Conservation (phyloP, 805 yeast species). For the Candida maris region DNA sequence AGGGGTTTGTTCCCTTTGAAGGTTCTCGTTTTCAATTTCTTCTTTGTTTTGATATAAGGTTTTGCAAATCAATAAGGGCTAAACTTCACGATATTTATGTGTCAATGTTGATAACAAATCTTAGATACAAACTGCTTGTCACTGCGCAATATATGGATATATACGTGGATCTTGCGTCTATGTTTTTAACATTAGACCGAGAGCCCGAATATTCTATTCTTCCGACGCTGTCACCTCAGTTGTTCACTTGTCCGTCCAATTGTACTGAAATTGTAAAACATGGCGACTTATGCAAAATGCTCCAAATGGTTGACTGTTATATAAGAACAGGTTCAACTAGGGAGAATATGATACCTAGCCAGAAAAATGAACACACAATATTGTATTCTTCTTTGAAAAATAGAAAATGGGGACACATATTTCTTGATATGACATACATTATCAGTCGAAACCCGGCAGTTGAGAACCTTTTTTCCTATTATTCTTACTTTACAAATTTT, state of each 20-base stretch:
- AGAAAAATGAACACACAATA: slow-evolving; percentile 36
- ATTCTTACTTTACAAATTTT: slow-evolving; percentile 51
- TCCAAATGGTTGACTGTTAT: slow-evolving; percentile 61
- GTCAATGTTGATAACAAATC: slow-evolving; percentile 59
- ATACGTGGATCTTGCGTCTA: slow-evolving; percentile 70
- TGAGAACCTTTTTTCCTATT: slow-evolving; percentile 40
- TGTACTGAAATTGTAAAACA: slow-evolving; percentile 59
- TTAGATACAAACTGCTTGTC: slow-evolving; percentile 51
- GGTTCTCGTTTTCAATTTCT: slow-evolving; percentile 60
- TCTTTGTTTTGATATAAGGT: slow-evolving; percentile 62
- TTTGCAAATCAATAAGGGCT: slow-evolving; percentile 62
- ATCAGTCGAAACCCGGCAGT: slow-evolving; percentile 64
- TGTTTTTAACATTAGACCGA: slow-evolving; percentile 70
- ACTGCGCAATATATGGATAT: slow-evolving; percentile 81
- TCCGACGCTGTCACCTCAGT: slow-evolving; percentile 72
- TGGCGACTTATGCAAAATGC: slow-evolving; percentile 60
- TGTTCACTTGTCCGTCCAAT: slow-evolving; percentile 85
- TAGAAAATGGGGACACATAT: slow-evolving; percentile 73
- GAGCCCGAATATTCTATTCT: slow-evolving; percentile 84
- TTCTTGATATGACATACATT: slow-evolving; percentile 75
- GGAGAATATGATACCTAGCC: slow-evolving; percentile 36
- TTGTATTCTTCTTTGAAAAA: slow-evolving; percentile 49
- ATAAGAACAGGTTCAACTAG: slow-evolving; percentile 48
- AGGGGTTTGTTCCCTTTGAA: slow-evolving; percentile 12
- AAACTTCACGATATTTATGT: slow-evolving; percentile 62